phyloP scores from a whole-genome alignment of 2,329 filamentous ascomycete species.

The Apiospora saccharicola region DNA sequence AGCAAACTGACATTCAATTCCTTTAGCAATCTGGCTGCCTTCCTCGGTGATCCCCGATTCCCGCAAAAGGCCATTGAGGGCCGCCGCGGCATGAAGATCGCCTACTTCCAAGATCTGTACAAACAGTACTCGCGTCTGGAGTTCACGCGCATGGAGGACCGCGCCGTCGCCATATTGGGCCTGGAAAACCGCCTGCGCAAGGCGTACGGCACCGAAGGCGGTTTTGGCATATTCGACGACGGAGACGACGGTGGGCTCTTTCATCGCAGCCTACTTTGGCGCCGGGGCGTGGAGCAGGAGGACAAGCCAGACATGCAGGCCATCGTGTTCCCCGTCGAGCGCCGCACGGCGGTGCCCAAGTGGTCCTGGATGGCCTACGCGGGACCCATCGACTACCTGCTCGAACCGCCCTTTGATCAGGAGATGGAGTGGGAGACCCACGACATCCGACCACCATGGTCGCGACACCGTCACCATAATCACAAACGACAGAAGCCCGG shows the following conservation, averaged over 20 bases:
- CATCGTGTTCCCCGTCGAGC: not conserved
- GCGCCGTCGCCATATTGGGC: slow-evolving; percentile 30
- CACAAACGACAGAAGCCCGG: too few relatives aligned
- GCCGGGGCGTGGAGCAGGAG: not conserved
- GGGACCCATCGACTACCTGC: slow-evolving; percentile 23
- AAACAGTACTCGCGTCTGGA: not conserved
- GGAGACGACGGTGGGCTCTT: not conserved
- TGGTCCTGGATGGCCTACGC: slow-evolving; percentile 25
- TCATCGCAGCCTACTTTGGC: slow-evolving; percentile 11
- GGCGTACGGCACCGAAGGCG: slow-evolving; percentile 29
- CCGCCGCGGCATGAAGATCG: slow-evolving; percentile 29
- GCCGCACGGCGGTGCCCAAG: not conserved
- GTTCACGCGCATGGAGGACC: slow-evolving; percentile 23
- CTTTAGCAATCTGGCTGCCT: slow-evolving; percentile 32
- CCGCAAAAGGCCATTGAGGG: slow-evolving; percentile 27
- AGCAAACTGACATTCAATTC: too few relatives aligned
- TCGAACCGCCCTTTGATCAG: not conserved
- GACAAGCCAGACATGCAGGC: not conserved
- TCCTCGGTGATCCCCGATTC: slow-evolving; percentile 42
- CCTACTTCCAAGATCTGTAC: slow-evolving; percentile 27
- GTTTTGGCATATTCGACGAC: slow-evolving; percentile 31
- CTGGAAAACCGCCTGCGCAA: slow-evolving; percentile 30
- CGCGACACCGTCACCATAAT: too few relatives aligned
- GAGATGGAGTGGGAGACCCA: slow-evolving; percentile 2
- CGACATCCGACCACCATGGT: not conserved